Evolutionary conservation across 441 rosid species (phyloP), one percentile per base, ranked within the genome.

Genomic region (Gossypium davidsonii): DNA sequence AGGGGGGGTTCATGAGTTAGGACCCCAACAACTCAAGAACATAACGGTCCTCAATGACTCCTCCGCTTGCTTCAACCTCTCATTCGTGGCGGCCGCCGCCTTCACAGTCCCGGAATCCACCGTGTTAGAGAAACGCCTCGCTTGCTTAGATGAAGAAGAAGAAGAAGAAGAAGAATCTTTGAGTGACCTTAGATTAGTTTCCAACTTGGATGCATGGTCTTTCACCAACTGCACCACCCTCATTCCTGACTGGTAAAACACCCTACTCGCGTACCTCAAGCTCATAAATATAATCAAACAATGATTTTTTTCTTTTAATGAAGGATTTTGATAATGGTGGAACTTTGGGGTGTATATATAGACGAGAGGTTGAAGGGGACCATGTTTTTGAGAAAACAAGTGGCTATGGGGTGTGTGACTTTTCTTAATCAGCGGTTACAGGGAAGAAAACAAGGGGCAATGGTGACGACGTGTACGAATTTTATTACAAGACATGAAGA

Each of bases 1-100:
- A 4, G 28, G 28, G 28, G 34, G 34, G 25, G 0, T 8, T 20
- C 21, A 44, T 60, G 25, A 73, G 25, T 80, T 83, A 64, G 93
- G 87, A 74, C 87, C 93, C 96, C 96, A 92, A 64, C 94, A 92
- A 82, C 94, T 90, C 81, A 92, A 79, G 77, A 78, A 92, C 96
- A 92, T 90, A 60, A 90, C 85, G 2, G 89, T 92, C 73, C 94
- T 70, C 0, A 92, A 72, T 23, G 94, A 88, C 73, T 92, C 96
- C 83, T 92, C 97, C 0, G 92, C 89, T 65, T 79, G 86, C 69
- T 73, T 85, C 49, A 74, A 56, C 83, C 65, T 84, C 73, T 85
- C 88, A 26, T 59, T 74, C 73, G 80, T 81, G 59, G 83, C 78
- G 18, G 78, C 74, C 49, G 82, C 79, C 20, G 77, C 73, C 55